phyloP scores from a whole-genome alignment of 2,329 filamentous ascomycete species.

The Ophiocordyceps polyrhachis-furcata region DNA sequence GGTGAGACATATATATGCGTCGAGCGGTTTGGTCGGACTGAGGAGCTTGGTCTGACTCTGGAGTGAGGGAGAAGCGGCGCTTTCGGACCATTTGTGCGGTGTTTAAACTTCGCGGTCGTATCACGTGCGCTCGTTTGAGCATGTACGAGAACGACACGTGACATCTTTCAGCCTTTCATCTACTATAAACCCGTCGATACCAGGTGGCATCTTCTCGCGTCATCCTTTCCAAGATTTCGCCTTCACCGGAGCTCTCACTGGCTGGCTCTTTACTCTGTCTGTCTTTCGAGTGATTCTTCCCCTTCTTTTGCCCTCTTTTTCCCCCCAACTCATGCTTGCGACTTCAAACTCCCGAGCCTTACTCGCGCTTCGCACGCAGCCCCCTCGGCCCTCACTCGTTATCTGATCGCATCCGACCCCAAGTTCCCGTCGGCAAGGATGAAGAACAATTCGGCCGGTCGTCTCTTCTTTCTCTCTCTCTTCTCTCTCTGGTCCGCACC shows the following conservation, averaged over 20 bases:
- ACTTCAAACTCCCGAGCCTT: neutral
- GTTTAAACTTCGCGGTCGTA: too few relatives aligned
- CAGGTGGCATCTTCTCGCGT: constrained; percentile 8
- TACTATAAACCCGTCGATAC: constrained; percentile 4
- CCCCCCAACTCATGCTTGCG: neutral
- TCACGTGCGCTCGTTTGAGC: too few relatives aligned
- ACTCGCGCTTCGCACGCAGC: neutral
- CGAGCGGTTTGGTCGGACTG: too few relatives aligned
- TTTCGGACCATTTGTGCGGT: too few relatives aligned
- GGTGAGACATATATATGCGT: neutral
- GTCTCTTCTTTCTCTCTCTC: constrained; percentile 35
- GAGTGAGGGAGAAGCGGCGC: too few relatives aligned
- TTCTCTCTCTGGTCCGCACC: constrained; percentile 35
- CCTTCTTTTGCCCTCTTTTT: too few relatives aligned
- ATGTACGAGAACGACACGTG: too few relatives aligned
- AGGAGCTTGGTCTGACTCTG: too few relatives aligned
- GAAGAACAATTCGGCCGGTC: constrained; percentile 32
- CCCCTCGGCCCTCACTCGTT: neutral
- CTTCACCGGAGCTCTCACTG: neutral
- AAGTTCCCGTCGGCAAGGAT: constrained; percentile 1
- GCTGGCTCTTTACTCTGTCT: too few relatives aligned
- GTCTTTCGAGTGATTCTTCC: neutral
- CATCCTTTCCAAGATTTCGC: too few relatives aligned
- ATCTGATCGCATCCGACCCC: neutral
- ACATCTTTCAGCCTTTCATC: neutral